phyloP scores from a whole-genome alignment of 352 stramenopile genomes.

The Phytopythium montanum region DNA sequence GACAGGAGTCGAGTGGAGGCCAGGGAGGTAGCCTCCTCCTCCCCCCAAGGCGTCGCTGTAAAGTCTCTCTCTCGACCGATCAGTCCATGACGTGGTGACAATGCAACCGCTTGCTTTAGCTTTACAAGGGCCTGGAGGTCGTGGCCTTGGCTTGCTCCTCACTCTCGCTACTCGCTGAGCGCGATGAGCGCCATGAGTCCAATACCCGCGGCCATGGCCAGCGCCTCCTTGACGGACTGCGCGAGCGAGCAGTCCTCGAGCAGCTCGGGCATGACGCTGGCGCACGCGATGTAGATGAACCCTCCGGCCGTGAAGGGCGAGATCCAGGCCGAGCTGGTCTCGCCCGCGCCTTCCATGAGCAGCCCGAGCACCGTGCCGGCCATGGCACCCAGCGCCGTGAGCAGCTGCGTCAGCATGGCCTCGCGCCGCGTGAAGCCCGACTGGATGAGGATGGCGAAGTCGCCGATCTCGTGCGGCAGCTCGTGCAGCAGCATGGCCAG shows the following conservation, averaged over 20 bases:
- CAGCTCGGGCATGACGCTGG: conserved; percentile 90
- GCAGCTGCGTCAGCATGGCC: conserved; percentile 89
- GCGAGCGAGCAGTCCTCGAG: conserved; percentile 79
- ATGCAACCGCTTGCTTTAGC: conserved; percentile 3
- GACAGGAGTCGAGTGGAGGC: background rate
- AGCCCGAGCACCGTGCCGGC: conserved; percentile 85
- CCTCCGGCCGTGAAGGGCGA: conserved; percentile 84
- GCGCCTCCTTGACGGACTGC: conserved; percentile 67
- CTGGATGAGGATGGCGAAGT: conserved; percentile 91
- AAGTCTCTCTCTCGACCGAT: background rate
- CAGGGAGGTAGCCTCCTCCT: background rate
- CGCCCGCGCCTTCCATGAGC: conserved; percentile 64
- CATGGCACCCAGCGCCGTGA: conserved; percentile 91
- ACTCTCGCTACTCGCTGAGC: conserved; percentile 33
- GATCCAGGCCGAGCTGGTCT: conserved; percentile 76
- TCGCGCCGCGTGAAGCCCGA: conserved; percentile 87
- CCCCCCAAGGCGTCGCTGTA: background rate
- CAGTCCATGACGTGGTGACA: conserved; percentile 1
- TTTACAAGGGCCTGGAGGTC: background rate
- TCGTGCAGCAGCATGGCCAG: conserved; percentile 90
- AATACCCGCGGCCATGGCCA: conserved; percentile 66
- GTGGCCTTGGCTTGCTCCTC: too few relatives aligned
- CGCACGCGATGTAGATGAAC: conserved; percentile 92
- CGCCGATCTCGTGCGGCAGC: conserved; percentile 90
- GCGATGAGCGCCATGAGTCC: conserved; percentile 80